Base-by-base conservation (phyloP, 441 rosid genomes). In the Pelargonium citronellum region DNA sequence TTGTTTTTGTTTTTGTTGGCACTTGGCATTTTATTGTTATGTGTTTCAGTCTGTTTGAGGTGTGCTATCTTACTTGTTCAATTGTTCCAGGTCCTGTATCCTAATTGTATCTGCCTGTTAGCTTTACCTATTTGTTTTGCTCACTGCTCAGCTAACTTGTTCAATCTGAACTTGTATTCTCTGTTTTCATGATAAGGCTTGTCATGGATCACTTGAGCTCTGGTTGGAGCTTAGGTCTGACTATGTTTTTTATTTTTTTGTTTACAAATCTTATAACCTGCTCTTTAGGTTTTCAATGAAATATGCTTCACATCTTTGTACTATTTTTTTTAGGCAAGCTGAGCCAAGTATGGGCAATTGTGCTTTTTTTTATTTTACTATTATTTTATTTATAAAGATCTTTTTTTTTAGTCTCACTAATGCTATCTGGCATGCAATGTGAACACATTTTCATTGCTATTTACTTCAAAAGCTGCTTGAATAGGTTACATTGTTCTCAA, bases 151-250 rank as follows among this genome's bases (percentile, higher is more conserved):
- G 63, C 24, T 58, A 58, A 7, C 4, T 1, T 58, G 63, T 19
- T 58, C 30, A 19, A 19, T 57, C 63, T 58, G 12, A 19, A 8
- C 63, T 10, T 17, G 27, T 19, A 0, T 0, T 27, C 30, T 27
- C 30, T 27, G 3, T 27, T 27, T 27, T 27, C 30, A 27, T 27
- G 30, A 27, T 27, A 27, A 27, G 3, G 30, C 30, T 27, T 12
- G n/a, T 24, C 24, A 15, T 5, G 27, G 37, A 12, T 2, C 12
- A 16, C 41, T 24, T 27, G 41, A 24, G 15, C 65, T 24, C 27
- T 60, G 64, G 64, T 60, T 60, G 64, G 64, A 60, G 37, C 64
- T 58, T 58, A 58, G 11, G 37, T 24, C 64, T 12, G 41, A 3
- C 12, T 62, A 13, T 27, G 41, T 62, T 15, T 27, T 12, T 62